Percentiles rank a stretch among this genome's conserved stretches.
These are phyloP conservation scores for Hysterium pulicare DNA, from an alignment of 2,329 filamentous ascomycete species.

Conservation along the genomic window DNA sequence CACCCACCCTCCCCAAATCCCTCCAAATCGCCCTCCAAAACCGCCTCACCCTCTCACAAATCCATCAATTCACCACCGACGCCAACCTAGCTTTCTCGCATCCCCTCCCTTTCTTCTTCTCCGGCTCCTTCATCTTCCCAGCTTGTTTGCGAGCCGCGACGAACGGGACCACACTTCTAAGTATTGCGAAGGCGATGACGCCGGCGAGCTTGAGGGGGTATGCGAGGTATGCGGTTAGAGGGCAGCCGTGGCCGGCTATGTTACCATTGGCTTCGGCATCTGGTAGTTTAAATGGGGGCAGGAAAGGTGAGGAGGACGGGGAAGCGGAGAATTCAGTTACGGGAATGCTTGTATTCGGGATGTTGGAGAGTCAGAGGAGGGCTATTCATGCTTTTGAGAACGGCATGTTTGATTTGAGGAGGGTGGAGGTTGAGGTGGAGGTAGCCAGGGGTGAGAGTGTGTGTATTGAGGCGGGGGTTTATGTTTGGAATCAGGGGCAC, in stretches of 20 bases:
- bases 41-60: background rate
- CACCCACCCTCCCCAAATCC: background rate
- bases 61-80: background rate
- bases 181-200: conserved; percentile 1
- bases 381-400: conserved; percentile 2
- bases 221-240: background rate
- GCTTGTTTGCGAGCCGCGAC: background rate
- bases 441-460: background rate
- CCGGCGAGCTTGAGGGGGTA: background rate
- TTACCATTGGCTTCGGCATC: background rate
- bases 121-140: conserved; percentile 4
- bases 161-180: background rate
- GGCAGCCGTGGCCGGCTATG: background rate
- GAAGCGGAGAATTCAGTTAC: background rate
- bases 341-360: conserved; percentile 1
- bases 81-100: background rate
- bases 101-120: conserved; percentile 4
- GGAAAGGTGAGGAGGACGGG: too few relatives aligned
- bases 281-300: background rate
- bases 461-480: background rate
- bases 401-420: conserved; percentile 3
- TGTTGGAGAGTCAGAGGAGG: background rate
- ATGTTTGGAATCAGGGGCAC: conserved; percentile 1
- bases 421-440: background rate
- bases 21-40: background rate